Base-by-base conservation (phyloP, 495 filamentous ascomycete genomes). In the Neurospora sp. region DNA sequence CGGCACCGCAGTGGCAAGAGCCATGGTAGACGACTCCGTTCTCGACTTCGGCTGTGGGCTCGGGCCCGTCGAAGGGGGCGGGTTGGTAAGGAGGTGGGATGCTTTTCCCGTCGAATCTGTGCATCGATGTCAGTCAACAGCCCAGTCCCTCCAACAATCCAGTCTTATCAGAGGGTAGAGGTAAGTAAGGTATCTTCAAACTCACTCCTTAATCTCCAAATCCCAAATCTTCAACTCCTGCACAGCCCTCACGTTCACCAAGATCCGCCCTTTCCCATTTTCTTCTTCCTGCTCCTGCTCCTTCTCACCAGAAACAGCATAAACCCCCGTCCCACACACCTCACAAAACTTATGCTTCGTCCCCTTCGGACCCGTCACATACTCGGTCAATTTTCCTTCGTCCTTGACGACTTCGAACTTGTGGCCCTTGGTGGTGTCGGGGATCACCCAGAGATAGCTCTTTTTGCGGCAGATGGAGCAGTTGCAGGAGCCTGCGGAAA, bases 401-500 rank as follows among this genome's bases (percentile, higher is more conserved):
- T 81, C 83, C 72, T 85, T 85, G 75, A 87, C 74, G 46, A 85
- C 74, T 5, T 79, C 75, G 61, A 80, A 82, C 73, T 85, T 85
- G 75, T 86, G 73, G 42, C 85, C 74, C 39, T 73, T 82, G 72
- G 84, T 71, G 35, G 76, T 61, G 16, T 76, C 78, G 9, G 75
- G 78, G 40, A 81, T 77, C 18, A 81, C 39, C 80, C 81, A 87
- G 39, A 83, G 69, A 20, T 81, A 82, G 14, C 75, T 83, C 76
- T 84, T 84, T 73, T 82, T 85, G 74, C 70, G 75, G 79, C 86
- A 88, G 70, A 83, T 84, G 79, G 85, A 87, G 77, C 88, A 89
- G 71, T 87, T 85, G 78, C 87, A 89, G 69, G 79, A 77, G 1
- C 4, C 68, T 2, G 71, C 78, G 7, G 73, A 73, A 73, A 76